A percentile compares a stretch with the other conserved stretches of the same genome.
Conservation (phyloP, 495 filamentous ascomycete genomes). For the Annulohypoxylon bovei region DNA sequence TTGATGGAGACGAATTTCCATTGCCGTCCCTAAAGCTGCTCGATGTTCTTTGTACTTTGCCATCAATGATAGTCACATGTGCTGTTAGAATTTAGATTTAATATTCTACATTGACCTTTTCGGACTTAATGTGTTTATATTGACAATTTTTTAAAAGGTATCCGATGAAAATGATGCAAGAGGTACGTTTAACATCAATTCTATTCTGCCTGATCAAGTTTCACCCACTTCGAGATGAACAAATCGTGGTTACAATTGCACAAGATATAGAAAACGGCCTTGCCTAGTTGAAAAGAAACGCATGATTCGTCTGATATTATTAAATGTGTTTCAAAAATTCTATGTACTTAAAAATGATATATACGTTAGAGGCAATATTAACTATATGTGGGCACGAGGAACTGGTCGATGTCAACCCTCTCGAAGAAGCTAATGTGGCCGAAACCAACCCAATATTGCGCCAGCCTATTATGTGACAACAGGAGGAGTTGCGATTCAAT, state of each 20-base stretch:
- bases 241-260: not conserved
- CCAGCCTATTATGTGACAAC: conserved; percentile 77
- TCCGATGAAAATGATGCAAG: too few relatives aligned
- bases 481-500: conserved; percentile 80
- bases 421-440: conserved; percentile 83
- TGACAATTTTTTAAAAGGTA: too few relatives aligned
- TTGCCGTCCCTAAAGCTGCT: not conserved
- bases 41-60: not conserved
- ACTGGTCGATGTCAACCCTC: conserved; percentile 77
- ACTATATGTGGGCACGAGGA: conserved; percentile 47
- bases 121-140: too few relatives aligned
- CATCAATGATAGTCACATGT: not conserved
- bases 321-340: not conserved
- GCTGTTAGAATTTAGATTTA: too few relatives aligned
- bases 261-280: not conserved
- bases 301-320: not conserved
- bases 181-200: too few relatives aligned
- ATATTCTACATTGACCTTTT: too few relatives aligned
- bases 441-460: conserved; percentile 83
- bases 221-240: not conserved
- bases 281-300: not conserved
- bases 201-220: not conserved
- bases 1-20: conserved; percentile 13
- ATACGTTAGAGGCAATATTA: conserved; percentile 2
- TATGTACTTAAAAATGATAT: conserved; percentile 23